phyloP scores from a whole-genome alignment of 306 rosid genomes.

The Potentilla sterilis region DNA sequence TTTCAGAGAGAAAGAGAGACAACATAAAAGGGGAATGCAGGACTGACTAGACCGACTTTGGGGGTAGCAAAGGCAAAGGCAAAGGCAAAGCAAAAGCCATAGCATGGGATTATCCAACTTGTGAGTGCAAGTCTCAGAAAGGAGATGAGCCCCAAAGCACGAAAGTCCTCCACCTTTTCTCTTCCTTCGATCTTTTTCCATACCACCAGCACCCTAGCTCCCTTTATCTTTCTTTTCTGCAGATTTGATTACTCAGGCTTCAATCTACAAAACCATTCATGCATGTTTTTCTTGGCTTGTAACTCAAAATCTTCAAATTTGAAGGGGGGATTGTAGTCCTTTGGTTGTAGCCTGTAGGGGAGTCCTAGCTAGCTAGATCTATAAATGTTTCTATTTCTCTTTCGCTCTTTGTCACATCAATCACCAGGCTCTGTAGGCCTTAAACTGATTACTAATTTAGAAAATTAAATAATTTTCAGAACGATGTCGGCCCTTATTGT shows the following conservation, averaged over 20 bases:
- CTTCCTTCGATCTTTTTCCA: neutral
- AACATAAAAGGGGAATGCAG: neutral
- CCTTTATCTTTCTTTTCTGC: neutral
- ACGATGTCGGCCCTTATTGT: constrained; percentile 14
- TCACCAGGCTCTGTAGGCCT: constrained; percentile 15
- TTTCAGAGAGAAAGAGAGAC: constrained; percentile 4
- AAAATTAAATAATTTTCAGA: neutral
- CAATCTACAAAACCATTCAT: neutral
- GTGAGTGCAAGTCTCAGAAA: constrained; percentile 14
- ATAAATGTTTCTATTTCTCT: neutral
- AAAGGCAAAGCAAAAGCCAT: neutral
- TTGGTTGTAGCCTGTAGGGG: too few relatives aligned
- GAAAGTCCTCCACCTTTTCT: constrained; percentile 12
- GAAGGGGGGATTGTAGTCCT: neutral
- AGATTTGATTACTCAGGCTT: constrained; percentile 19
- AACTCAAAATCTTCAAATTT: neutral
- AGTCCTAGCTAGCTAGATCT: neutral
- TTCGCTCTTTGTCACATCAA: constrained; percentile 1
- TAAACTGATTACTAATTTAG: neutral
- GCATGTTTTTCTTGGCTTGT: neutral
- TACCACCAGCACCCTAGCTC: neutral
- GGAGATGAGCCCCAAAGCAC: neutral
- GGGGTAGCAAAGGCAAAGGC: neutral
- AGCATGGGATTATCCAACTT: constrained; percentile 26
- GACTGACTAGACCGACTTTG: constrained; percentile 7